Percentiles rank a stretch among this genome's conserved stretches.
These are phyloP conservation scores for Plasmodium yoelii DNA, from an alignment of 169 alveolate genomes.

Conservation along the genomic window DNA sequence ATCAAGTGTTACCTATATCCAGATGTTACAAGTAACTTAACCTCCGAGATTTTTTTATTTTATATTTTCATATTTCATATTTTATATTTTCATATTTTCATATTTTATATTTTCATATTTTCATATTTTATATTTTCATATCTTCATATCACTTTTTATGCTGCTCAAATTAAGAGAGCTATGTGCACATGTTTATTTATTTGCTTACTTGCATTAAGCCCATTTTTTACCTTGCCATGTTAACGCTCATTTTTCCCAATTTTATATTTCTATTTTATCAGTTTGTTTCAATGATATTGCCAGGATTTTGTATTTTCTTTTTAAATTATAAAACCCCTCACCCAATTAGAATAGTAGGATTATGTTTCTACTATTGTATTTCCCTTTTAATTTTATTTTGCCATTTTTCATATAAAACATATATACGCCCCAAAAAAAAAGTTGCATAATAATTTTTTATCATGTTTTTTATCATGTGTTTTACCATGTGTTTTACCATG, in stretches of 20 bases:
- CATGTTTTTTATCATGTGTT: too few species aligned
- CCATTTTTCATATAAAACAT: conserved; percentile 74
- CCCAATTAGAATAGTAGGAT: conserved; percentile 73
- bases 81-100: too few species aligned
- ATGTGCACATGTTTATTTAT: neutral
- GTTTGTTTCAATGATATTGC: conserved; percentile 42
- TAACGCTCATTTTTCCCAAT: neutral
- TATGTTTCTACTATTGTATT: conserved; percentile 73
- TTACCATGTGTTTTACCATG: too few species aligned
- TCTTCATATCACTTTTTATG: neutral
- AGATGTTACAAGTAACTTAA: conserved; percentile 78
- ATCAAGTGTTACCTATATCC: conserved; percentile 78
- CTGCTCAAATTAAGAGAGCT: neutral
- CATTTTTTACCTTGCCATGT: neutral
- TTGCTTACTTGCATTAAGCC: neutral
- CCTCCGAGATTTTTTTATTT: too few species aligned
- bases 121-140: too few species aligned
- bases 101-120: too few species aligned
- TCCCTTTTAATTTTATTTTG: conserved; percentile 77
- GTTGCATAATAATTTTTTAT: conserved; percentile 30
- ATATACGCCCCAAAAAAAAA: conserved; percentile 51
- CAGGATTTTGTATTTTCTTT: conserved; percentile 51
- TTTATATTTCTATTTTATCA: conserved; percentile 20
- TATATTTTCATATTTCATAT: too few species aligned
- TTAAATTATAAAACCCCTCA: conserved; percentile 50